phyloP scores from a whole-genome alignment of 2,329 filamentous ascomycete species.

The Sarocladiaceae sp. region DNA sequence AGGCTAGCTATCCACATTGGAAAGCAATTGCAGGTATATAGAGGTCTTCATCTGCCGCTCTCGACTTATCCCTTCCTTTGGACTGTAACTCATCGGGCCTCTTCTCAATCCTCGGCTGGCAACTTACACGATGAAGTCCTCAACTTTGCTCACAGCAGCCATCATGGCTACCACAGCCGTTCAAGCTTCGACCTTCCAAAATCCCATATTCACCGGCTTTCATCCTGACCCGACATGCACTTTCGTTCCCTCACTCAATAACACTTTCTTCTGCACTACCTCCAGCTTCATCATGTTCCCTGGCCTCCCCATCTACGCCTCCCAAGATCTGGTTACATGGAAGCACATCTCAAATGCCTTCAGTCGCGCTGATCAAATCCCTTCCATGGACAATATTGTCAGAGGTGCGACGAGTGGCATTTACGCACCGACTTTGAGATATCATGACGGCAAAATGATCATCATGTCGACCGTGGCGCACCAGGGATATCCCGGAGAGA shows the following conservation, averaged over 20 bases:
- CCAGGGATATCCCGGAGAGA: constrained; percentile 23
- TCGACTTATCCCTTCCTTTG: no score
- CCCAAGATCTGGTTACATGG: constrained; percentile 45
- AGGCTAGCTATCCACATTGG: not conserved
- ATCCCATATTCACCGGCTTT: constrained; percentile 46
- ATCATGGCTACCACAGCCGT: constrained; percentile 14
- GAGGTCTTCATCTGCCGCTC: no score
- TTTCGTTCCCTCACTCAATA: constrained; percentile 31
- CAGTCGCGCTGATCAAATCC: constrained; percentile 35
- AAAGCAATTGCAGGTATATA: no score
- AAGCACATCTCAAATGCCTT: constrained; percentile 26
- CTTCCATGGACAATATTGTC: constrained; percentile 20
- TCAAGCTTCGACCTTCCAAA: no score
- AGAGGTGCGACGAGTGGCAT: constrained; percentile 29
- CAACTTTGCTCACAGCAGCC: not conserved
- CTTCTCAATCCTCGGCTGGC: no score
- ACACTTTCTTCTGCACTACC: constrained; percentile 46
- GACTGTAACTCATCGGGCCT: no score
- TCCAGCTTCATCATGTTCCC: constrained; percentile 50
- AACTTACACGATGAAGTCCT: not conserved
- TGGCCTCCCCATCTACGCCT: constrained; percentile 47
- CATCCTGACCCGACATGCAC: constrained; percentile 43
- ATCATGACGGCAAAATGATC: constrained; percentile 38
- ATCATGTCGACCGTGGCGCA: constrained; percentile 37
- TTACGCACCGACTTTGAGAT: constrained; percentile 44